These are phyloP conservation scores for Schizonepeta tenuifolia DNA, from an alignment of 257 asterid species.

Conservation along the genomic window DNA sequence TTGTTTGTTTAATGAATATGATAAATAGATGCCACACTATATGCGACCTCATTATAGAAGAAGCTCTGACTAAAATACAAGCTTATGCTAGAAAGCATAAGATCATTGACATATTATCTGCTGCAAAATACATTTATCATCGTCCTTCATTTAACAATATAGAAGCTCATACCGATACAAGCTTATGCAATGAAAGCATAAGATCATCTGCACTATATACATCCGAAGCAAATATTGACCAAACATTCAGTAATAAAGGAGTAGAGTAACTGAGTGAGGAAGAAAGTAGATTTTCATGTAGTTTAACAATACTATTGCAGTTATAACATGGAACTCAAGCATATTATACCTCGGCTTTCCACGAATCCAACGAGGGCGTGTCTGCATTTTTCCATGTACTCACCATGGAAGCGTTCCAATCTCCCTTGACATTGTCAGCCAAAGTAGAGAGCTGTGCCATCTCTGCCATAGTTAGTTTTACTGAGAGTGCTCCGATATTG, in stretches of 20 bases:
- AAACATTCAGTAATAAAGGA: not conserved
- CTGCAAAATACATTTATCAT: too few species aligned
- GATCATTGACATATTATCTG: not conserved
- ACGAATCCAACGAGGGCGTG: too few species aligned
- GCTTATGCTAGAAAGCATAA: not conserved
- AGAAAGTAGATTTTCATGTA: not conserved
- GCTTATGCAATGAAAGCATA: too few species aligned
- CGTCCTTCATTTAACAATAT: too few species aligned
- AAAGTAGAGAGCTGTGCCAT: conserved; percentile 35
- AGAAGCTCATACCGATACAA: too few species aligned
- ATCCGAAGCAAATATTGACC: not conserved
- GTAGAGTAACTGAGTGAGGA: too few species aligned
- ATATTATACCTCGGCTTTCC: too few species aligned
- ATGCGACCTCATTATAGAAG: too few species aligned
- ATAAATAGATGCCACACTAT: too few species aligned
- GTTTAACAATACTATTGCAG: not conserved
- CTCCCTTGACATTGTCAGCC: conserved; percentile 37
- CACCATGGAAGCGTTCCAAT: conserved; percentile 12
- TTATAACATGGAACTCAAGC: not conserved
- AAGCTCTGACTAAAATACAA: too few species aligned
- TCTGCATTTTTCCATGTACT: too few species aligned
- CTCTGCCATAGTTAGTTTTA: conserved; percentile 39
- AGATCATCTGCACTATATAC: not conserved
- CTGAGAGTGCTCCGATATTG: conserved; percentile 40
- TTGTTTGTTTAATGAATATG: too few species aligned